These are phyloP conservation scores for Myrmaecium sp. DNA, from an alignment of 2,329 filamentous ascomycete genomes.

Conservation along the genomic window DNA sequence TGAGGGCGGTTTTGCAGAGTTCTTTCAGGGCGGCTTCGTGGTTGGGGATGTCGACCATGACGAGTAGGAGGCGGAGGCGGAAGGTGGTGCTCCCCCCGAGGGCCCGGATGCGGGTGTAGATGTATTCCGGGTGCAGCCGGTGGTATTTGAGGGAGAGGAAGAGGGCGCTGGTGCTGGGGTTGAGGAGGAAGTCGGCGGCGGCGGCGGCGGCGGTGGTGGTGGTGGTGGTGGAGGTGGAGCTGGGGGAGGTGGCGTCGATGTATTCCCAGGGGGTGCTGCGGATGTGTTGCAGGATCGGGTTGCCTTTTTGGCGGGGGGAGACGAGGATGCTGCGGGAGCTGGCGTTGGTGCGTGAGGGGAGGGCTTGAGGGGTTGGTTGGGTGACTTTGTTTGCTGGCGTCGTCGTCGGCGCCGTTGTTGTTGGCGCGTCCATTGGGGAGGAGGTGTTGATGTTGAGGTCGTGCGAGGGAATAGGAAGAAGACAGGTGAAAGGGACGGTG, in stretches of 20 bases:
- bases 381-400: conserved; percentile 38
- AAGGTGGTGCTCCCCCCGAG: conserved; percentile 79
- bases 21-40: conserved; percentile 83
- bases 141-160: conserved; percentile 95
- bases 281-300: conserved; percentile 74
- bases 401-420: conserved; percentile 8
- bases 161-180: conserved; percentile 71
- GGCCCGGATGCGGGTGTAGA: conserved; percentile 79
- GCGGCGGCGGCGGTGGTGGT: too few relatives aligned
- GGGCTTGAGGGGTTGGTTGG: conserved; percentile 77
- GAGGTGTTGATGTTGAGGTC: conserved; percentile 16
- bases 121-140: conserved; percentile 90
- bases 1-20: conserved; percentile 75
- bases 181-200: conserved; percentile 83
- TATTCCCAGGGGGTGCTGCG: conserved; percentile 70
- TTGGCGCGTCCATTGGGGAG: conserved; percentile 35
- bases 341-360: conserved; percentile 47
- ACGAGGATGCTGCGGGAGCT: conserved; percentile 81
- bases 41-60: conserved; percentile 88
- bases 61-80: conserved; percentile 67
- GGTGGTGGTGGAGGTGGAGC: conserved; percentile 79
- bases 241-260: conserved; percentile 70
- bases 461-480: too few relatives aligned
- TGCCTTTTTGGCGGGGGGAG: conserved; percentile 84
- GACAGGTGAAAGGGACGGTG: too few relatives aligned